Percentiles rank a stretch among this genome's conserved stretches.
Evolutionary conservation across 2,329 filamentous ascomycete genomes (phyloP).

Genomic region (Colletotrichum musicola): DNA sequence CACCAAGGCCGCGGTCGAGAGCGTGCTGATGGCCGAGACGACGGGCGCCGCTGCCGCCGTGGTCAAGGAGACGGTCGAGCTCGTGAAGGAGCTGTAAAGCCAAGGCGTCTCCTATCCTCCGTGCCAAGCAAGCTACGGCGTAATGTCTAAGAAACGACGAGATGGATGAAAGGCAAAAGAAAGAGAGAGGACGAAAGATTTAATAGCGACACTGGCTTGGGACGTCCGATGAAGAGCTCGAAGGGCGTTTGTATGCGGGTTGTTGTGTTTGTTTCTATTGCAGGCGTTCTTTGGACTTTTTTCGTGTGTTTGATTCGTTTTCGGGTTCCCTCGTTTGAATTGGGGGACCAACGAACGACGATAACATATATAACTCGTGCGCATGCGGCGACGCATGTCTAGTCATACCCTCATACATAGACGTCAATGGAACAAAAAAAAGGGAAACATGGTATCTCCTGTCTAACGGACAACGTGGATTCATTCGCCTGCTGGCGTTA

Average conservation of each 20-base stretch:
- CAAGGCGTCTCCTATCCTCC: background rate
- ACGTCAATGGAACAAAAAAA: constrained; percentile 9
- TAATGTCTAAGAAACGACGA: constrained; percentile 14
- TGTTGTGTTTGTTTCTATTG: constrained; percentile 5
- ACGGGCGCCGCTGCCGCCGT: constrained; percentile 29
- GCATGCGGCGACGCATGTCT: constrained; percentile 29
- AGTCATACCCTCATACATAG: constrained; percentile 40
- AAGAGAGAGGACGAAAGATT: background rate
- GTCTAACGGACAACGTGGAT: background rate
- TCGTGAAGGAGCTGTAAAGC: constrained; percentile 54
- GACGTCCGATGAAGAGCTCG: constrained; percentile 37
- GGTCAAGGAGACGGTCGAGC: constrained; percentile 43
- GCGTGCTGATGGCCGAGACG: constrained; percentile 46
- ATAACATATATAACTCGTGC: constrained; percentile 18
- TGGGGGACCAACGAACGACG: constrained; percentile 24
- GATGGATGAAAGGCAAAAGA: constrained; percentile 14
- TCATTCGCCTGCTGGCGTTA: constrained; percentile 18
- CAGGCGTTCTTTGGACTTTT: constrained; percentile 25
- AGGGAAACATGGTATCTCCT: background rate
- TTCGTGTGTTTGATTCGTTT: constrained; percentile 17
- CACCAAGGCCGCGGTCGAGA: constrained; percentile 54
- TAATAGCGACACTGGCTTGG: constrained; percentile 24
- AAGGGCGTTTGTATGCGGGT: constrained; percentile 27
- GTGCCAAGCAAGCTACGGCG: background rate
- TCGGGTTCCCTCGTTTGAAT: too few species aligned